phyloP scores from a whole-genome alignment of 805 yeast species.

The Blastobotrys attinorum region DNA sequence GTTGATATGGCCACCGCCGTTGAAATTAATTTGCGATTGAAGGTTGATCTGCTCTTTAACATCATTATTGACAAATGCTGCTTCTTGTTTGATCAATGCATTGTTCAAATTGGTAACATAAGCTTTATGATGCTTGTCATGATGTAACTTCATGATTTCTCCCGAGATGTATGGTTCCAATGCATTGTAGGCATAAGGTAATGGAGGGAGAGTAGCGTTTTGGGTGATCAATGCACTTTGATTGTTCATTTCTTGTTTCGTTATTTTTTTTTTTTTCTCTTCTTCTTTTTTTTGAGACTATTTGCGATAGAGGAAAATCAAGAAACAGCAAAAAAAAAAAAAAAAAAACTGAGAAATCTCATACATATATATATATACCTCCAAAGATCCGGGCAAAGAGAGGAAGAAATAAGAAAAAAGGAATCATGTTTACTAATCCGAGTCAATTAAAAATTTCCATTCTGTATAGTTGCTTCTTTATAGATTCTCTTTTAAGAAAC shows the following conservation, averaged over 20 bases:
- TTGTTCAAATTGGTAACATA: conserved; percentile 78
- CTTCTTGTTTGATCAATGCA: conserved; percentile 61
- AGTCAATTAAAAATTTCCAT: too few species aligned
- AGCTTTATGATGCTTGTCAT: conserved; percentile 84
- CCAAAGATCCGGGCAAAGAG: too few species aligned
- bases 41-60: conserved; percentile 46
- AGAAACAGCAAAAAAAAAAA: too few species aligned
- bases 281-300: background rate
- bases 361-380: too few species aligned
- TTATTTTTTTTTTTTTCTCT: background rate
- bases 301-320: background rate
- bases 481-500: too few species aligned
- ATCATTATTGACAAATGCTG: conserved; percentile 51
- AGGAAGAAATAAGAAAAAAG: too few species aligned
- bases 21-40: conserved; percentile 73
- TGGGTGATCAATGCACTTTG: background rate
- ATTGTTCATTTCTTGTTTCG: background rate
- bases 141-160: conserved; percentile 38
- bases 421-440: too few species aligned
- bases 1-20: conserved; percentile 85
- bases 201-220: conserved; percentile 11
- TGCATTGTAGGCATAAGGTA: conserved; percentile 16
- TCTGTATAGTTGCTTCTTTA: too few species aligned
- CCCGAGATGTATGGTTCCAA: conserved; percentile 18
- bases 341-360: too few species aligned